Base-by-base conservation (phyloP, 169 alveolate species). In the Cryptosporidium felis region DNA sequence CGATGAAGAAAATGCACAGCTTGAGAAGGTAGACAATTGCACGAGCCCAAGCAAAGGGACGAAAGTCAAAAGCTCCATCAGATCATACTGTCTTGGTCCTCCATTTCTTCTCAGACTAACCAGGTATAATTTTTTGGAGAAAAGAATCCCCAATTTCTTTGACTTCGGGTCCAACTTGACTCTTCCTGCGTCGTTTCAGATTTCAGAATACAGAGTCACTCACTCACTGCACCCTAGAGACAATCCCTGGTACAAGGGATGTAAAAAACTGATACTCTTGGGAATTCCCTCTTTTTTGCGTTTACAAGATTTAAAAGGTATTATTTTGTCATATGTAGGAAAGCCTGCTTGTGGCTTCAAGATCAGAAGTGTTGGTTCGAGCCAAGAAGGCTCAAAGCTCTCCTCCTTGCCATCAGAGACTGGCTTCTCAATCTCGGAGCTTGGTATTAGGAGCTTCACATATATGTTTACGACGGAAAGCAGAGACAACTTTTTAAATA, bases 191-290 rank as follows among this genome's bases (percentile, higher is more conserved):
- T 74, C 85, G 5, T 74, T 32, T 74, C 45, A 34, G 21, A 59
- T 74, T 18, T 49, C 44, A 18, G 66, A 53, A 18, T 53, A 51
- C 30, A 46, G 85, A 5, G 16, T 74, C 3, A 21, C 41, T 5
- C 21, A 56, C 1, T 23, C 60, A 8, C 47, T 74, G 6, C 63
- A 58, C 28, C 85, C 85, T 12, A 51, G 56, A 18, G 85, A 74
- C 23, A 74, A 74, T 34, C 85, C 85, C 18, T 74, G 85, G 85
- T 74, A 74, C 61, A 53, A 49, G 14, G 85, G 85, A 16, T 74
- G 85, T 18, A 74, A 8, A 5, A 74, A 18, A 5, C 56, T 74
- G 4, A 49, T 74, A 21, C 28, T 74, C 16, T 18, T 53, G 26
- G 85, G 85, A 12, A 21, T 74, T 3, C 85, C 85, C 14, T 53